These are phyloP conservation scores for Candida ponderosae DNA, from an alignment of 805 yeast species.

Conservation along the genomic window DNA sequence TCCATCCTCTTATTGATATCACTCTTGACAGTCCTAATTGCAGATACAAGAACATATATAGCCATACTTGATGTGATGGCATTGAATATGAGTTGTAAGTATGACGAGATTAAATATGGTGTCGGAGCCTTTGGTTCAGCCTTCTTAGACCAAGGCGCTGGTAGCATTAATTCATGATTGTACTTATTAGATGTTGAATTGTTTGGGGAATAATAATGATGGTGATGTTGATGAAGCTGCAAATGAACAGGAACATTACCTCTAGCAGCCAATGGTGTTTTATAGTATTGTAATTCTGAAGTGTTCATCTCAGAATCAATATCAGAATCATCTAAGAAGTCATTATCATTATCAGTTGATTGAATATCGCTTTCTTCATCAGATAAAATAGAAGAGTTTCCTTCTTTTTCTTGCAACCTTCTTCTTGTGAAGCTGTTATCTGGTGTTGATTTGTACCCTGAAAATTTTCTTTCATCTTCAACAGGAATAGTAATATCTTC, in stretches of 20 bases:
- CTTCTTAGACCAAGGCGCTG: slow-evolving; percentile 50
- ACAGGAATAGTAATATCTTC: background rate
- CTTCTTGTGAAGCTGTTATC: too few species aligned
- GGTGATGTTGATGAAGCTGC: slow-evolving; percentile 42
- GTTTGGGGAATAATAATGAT: slow-evolving; percentile 30
- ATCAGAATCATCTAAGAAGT: too few species aligned
- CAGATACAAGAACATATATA: slow-evolving; percentile 32
- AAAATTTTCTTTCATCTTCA: background rate
- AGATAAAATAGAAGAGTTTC: too few species aligned
- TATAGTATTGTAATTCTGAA: background rate
- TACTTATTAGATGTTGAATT: slow-evolving; percentile 1
- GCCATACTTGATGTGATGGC: slow-evolving; percentile 36
- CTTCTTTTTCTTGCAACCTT: slow-evolving; percentile 2
- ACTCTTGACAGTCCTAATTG: slow-evolving; percentile 38
- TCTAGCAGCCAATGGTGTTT: background rate
- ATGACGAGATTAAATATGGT: slow-evolving; percentile 54
- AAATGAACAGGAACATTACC: slow-evolving; percentile 15
- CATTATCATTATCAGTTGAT: too few species aligned
- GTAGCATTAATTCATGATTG: slow-evolving; percentile 25
- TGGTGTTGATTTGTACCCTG: too few species aligned
- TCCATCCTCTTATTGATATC: slow-evolving; percentile 49
- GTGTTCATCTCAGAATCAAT: background rate
- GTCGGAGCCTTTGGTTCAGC: slow-evolving; percentile 44
- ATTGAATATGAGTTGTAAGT: slow-evolving; percentile 50
- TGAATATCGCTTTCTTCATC: too few species aligned